Conservation (phyloP, 2,329 filamentous ascomycete species). For the Parasarocladium wereldwijsianum region DNA sequence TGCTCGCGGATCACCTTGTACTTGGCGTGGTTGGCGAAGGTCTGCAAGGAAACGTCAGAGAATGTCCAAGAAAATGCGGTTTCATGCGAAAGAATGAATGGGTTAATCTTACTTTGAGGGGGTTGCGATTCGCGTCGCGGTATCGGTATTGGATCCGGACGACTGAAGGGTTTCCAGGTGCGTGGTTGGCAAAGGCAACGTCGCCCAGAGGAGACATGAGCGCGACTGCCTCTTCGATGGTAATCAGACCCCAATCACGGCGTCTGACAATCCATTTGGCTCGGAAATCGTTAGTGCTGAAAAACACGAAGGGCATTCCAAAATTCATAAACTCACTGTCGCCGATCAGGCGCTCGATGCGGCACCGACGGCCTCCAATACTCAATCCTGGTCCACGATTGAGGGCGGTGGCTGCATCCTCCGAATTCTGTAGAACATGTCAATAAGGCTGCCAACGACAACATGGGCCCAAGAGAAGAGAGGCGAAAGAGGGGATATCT, state of each 20-base stretch:
- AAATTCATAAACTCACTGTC: slow-evolving; percentile 29
- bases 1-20: not conserved
- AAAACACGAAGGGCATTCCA: no score
- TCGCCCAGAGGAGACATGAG: slow-evolving; percentile 29
- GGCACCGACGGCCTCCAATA: slow-evolving; percentile 41
- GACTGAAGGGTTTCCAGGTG: slow-evolving; percentile 19
- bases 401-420: slow-evolving; percentile 34
- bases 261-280: no score
- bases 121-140: slow-evolving; percentile 35
- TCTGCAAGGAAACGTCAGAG: slow-evolving; percentile 8
- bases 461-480: not conserved
- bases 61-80: not conserved
- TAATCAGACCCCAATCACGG: slow-evolving; percentile 17
- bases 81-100: not conserved
- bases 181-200: slow-evolving; percentile 21
- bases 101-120: slow-evolving; percentile 28
- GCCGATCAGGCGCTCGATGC: slow-evolving; percentile 44
- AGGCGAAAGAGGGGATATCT: slow-evolving; percentile 11
- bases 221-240: slow-evolving; percentile 25
- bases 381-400: slow-evolving; percentile 27
- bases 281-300: no score
- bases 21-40: slow-evolving; percentile 15
- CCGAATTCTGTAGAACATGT: slow-evolving; percentile 23
- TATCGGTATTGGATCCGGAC: slow-evolving; percentile 33
- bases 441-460: slow-evolving; percentile 8